Percentiles rank a stretch among this genome's conserved stretches.
Conservation (phyloP, 176 grass and related monocot genomes). For the Eremochloa ophiuroides region DNA sequence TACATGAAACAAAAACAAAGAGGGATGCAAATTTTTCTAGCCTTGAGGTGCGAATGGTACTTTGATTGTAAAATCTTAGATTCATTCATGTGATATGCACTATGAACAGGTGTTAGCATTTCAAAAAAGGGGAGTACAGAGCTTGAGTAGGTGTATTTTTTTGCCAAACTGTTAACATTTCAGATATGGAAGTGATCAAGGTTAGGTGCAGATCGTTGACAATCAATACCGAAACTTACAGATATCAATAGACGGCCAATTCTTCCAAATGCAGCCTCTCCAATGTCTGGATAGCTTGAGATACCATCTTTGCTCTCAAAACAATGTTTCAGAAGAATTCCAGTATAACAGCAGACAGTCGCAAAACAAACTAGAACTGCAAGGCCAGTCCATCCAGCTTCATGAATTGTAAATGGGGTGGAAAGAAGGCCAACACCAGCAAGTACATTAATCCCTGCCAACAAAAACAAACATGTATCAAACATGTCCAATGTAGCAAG, state of each 20-base stretch:
- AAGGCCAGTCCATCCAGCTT: slow-evolving; percentile 83
- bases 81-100: neutral
- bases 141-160: neutral
- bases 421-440: slow-evolving; percentile 92
- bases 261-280: slow-evolving; percentile 89
- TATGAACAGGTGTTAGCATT: neutral
- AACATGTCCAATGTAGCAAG: neutral
- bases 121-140: neutral
- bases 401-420: slow-evolving; percentile 68
- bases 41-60: neutral
- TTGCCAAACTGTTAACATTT: neutral
- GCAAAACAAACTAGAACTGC: slow-evolving; percentile 66
- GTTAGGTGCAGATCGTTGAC: neutral
- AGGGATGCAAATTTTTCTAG: neutral
- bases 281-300: slow-evolving; percentile 89
- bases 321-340: slow-evolving; percentile 75
- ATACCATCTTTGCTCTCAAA: slow-evolving; percentile 93
- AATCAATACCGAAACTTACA: slow-evolving; percentile 56
- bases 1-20: neutral
- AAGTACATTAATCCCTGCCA: slow-evolving; percentile 78
- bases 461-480: slow-evolving; percentile 14
- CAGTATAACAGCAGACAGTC: slow-evolving; percentile 70
- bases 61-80: neutral
- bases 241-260: slow-evolving; percentile 76
- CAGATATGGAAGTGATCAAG: neutral